Percentiles rank a stretch among this genome's conserved stretches.
phyloP scores from a whole-genome alignment of 1,139 yeast species.

The Candida sanyaensis region DNA sequence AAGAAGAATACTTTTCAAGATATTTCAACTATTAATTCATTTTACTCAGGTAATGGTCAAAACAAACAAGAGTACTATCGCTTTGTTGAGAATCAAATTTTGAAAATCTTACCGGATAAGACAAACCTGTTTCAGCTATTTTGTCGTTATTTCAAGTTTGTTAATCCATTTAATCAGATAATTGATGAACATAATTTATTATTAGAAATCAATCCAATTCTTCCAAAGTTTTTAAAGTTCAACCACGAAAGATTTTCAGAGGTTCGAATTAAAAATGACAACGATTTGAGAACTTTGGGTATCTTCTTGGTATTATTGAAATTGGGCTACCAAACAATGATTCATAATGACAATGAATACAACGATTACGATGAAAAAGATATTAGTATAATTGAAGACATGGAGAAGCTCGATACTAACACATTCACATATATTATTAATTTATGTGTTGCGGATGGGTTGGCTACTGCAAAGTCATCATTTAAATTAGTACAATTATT shows the following conservation, averaged over 20 bases:
- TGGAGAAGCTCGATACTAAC: constrained; percentile 25
- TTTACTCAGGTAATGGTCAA: constrained; percentile 17
- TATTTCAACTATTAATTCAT: constrained; percentile 24
- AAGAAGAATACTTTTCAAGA: constrained; percentile 16
- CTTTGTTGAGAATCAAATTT: constrained; percentile 30
- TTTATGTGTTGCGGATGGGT: constrained; percentile 35
- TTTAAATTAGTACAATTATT: constrained; percentile 36
- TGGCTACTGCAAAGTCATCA: constrained; percentile 30
- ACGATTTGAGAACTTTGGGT: constrained; percentile 35
- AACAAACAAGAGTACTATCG: constrained; percentile 27
- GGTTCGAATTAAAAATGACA: constrained; percentile 30
- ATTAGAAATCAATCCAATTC: constrained; percentile 27
- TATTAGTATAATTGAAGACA: constrained; percentile 26
- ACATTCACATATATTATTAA: constrained; percentile 28
- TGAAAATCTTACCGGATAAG: constrained; percentile 35
- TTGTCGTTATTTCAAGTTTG: constrained; percentile 41
- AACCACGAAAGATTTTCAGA: constrained; percentile 21
- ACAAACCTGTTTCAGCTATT: constrained; percentile 30
- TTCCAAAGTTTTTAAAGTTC: constrained; percentile 29
- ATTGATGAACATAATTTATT: constrained; percentile 32
- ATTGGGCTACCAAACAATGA: constrained; percentile 42
- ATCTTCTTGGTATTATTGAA: constrained; percentile 33
- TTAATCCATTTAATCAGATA: constrained; percentile 41
- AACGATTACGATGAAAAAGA: constrained; percentile 34
- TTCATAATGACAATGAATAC: constrained; percentile 36